These are phyloP conservation scores for Sarocladium oryzae DNA, from an alignment of 2,329 filamentous ascomycete genomes.

Conservation along the genomic window DNA sequence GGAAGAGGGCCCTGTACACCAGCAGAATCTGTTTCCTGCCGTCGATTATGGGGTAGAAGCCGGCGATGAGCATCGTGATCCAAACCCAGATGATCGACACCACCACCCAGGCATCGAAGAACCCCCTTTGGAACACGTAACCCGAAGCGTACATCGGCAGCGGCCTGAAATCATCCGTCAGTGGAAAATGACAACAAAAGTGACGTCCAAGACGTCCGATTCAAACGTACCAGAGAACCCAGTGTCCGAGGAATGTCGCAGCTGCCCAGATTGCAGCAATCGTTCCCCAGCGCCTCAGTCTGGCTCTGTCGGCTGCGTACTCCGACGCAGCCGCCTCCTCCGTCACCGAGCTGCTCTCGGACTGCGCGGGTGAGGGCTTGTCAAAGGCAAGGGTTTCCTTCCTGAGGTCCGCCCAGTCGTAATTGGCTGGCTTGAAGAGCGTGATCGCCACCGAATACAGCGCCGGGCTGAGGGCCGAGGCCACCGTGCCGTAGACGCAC, in stretches of 20 bases:
- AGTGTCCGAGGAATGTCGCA: constrained; percentile 45
- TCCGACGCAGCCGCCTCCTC: constrained; percentile 11
- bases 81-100: constrained; percentile 48
- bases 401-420: constrained; percentile 31
- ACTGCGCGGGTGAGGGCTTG: constrained; percentile 12
- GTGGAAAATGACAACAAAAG: no score
- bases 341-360: constrained; percentile 13
- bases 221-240: constrained; percentile 38
- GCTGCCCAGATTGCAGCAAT: constrained; percentile 39
- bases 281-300: constrained; percentile 38
- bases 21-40: constrained; percentile 20
- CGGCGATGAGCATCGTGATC: constrained; percentile 41
- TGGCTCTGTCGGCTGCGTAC: constrained; percentile 24
- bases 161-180: constrained; percentile 27
- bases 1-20: not conserved
- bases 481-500: constrained; percentile 46
- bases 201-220: constrained; percentile 6
- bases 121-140: constrained; percentile 33
- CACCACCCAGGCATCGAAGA: constrained; percentile 44
- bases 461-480: constrained; percentile 35
- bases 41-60: constrained; percentile 43
- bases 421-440: constrained; percentile 33
- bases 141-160: constrained; percentile 45
- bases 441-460: constrained; percentile 42
- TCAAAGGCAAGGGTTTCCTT: constrained; percentile 35